Percentiles rank a stretch among this genome's conserved stretches.
phyloP scores from a whole-genome alignment of 2,329 filamentous ascomycete genomes.

The Plectosphaerella sp. region DNA sequence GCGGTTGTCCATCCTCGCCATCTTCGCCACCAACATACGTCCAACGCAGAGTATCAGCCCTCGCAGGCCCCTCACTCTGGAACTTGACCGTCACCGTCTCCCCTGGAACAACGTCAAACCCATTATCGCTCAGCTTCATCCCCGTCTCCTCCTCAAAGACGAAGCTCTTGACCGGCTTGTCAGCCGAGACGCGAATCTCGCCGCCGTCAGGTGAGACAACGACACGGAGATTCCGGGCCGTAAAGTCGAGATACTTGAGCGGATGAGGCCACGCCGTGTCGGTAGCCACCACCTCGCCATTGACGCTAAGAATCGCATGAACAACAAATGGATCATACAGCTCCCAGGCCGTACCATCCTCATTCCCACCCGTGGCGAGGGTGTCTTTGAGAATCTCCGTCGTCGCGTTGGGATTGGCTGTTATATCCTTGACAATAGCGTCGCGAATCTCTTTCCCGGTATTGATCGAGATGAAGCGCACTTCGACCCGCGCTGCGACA shows the following conservation, averaged over 20 bases:
- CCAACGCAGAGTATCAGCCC: conserved; percentile 8
- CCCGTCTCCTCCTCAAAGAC: conserved; percentile 44
- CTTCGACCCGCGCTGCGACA: conserved; percentile 19
- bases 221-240: conserved; percentile 34
- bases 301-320: conserved; percentile 33
- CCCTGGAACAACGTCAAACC: conserved; percentile 53
- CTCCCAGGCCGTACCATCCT: conserved; percentile 19
- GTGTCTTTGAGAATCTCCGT: conserved; percentile 33
- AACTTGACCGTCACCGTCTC: conserved; percentile 18
- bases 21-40: conserved; percentile 12
- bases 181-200: conserved; percentile 13
- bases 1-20: conserved; percentile 7
- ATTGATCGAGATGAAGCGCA: conserved; percentile 36
- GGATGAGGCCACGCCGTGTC: conserved; percentile 59
- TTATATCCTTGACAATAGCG: conserved; percentile 16
- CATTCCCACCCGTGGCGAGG: conserved; percentile 10
- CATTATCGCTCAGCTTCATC: conserved; percentile 49
- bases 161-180: conserved; percentile 21
- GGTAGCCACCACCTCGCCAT: conserved; percentile 34
- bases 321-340: conserved; percentile 43
- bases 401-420: conserved; percentile 28
- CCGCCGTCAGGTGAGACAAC: conserved; percentile 5
- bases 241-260: conserved; percentile 53
- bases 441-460: conserved; percentile 29
- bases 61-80: not conserved